Evolutionary conservation across 2,329 filamentous ascomycete genomes (phyloP), one percentile per base, ranked within the genome.

Genomic region (Purpureocillium takamizusanense): DNA sequence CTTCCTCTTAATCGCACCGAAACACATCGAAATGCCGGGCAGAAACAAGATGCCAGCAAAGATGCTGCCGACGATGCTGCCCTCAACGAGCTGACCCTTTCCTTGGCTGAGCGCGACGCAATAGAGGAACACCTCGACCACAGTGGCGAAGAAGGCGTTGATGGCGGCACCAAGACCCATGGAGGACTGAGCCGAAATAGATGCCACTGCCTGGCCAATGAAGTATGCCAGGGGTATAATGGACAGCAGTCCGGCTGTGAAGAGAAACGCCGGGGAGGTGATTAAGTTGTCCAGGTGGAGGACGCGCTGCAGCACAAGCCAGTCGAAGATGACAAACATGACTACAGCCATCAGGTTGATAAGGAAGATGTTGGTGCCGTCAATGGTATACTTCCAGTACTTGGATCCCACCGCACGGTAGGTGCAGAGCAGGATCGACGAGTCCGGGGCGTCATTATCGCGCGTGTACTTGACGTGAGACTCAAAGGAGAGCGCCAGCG

Each of bases 361-460:
- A 48, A 98, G 78, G 65, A 98, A 97, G 56, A 98, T 94, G 63
- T 98, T 98, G 44, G 92, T 98, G 39, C 92, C 94, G 56, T 98
- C 92, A 42, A 98, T 73, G 4, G 92, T 98, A 64, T 98, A 98
- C 65, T 98, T 98, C 90, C 94, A 98, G 68, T 98, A 98, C 60
- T 90, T 90, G 49, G 80, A 72, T 11, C 92, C 92, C 11, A 94
- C 90, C 32, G 92, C 92, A 42, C 94, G 84, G 64, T 98, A 98
- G 6, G 92, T 98, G 72, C 92, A 98, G 27, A 98, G 73, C 14
- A 98, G 70, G 44, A 98, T 90, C 10, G 89, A 90, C 13, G 84
- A 83, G 33, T 87, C 83, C 15, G 83, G 79, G 13, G 79, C 78
- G 34, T 82, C 80, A 7, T 78, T 75, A 11, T 73, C 70, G 40